phyloP scores from a whole-genome alignment of 768 basidiomycete species.

The Lactifluus echinatus region DNA sequence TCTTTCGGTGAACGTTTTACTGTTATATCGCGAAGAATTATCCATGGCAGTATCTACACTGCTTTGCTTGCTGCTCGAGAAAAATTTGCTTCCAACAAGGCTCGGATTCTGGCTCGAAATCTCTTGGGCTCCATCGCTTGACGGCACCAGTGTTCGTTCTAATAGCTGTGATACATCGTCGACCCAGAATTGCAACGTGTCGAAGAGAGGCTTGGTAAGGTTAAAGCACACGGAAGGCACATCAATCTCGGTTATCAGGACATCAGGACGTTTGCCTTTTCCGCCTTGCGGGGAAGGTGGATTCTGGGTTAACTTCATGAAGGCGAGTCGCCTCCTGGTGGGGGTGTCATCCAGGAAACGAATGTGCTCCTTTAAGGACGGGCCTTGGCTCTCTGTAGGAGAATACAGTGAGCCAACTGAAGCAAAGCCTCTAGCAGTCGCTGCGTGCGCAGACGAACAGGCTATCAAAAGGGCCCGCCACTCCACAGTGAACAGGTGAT shows the following conservation, averaged over 20 bases:
- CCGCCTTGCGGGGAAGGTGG: neutral
- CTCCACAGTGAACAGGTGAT: slow-evolving; percentile 32
- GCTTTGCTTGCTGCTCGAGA: slow-evolving; percentile 35
- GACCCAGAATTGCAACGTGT: slow-evolving; percentile 78
- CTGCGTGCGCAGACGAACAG: slow-evolving; percentile 34
- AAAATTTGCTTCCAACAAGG: slow-evolving; percentile 75
- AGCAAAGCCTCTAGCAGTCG: slow-evolving; percentile 38
- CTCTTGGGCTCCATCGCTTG: slow-evolving; percentile 24
- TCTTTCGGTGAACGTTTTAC: slow-evolving; percentile 30
- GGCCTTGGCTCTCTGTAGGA: neutral
- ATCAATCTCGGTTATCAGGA: slow-evolving; percentile 25
- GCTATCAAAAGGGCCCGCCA: slow-evolving; percentile 43
- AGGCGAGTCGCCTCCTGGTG: neutral
- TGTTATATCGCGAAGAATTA: slow-evolving; percentile 22
- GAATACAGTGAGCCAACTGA: slow-evolving; percentile 38
- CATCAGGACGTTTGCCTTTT: slow-evolving; percentile 12
- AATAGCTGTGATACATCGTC: slow-evolving; percentile 78
- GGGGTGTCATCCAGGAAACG: slow-evolving; percentile 7
- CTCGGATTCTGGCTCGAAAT: slow-evolving; percentile 46
- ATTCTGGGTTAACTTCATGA: neutral
- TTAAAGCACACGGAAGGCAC: slow-evolving; percentile 59
- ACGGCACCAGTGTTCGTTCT: slow-evolving; percentile 34
- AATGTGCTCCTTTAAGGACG: slow-evolving; percentile 3
- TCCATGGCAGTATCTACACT: slow-evolving; percentile 35
- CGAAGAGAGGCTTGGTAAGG: slow-evolving; percentile 56